Evolutionary conservation across 1,284 basidiomycete genomes (phyloP).

Genomic region (Cryptococcus sp.): DNA sequence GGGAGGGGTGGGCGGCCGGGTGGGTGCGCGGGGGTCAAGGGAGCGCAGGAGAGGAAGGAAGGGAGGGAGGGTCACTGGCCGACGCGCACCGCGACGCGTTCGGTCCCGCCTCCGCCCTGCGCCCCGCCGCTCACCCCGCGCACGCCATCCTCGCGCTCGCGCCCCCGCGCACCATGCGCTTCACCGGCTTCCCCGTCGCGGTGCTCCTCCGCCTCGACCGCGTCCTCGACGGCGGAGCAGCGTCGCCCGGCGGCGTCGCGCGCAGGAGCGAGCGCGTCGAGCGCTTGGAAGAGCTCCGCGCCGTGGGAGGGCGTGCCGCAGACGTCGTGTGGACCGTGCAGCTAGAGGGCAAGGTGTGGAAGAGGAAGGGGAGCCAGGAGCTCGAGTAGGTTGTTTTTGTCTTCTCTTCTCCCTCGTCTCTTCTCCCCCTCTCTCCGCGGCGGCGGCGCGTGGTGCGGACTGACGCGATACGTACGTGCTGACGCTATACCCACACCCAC

Average conservation of each 20-base stretch:
- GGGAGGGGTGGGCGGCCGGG: too few species aligned
- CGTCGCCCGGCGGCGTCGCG: slow-evolving; percentile 28
- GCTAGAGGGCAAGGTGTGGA: slow-evolving; percentile 39
- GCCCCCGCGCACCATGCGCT: slow-evolving; percentile 21
- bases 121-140: slow-evolving; percentile 5
- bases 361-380: slow-evolving; percentile 38
- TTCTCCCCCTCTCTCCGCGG: too few species aligned
- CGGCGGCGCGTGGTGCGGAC: too few species aligned
- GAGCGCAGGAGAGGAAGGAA: too few species aligned
- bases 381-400: slow-evolving; percentile 32
- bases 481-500: too few species aligned
- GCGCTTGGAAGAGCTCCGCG: slow-evolving; percentile 9
- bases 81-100: too few species aligned
- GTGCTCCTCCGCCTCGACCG: slow-evolving; percentile 26
- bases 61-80: too few species aligned
- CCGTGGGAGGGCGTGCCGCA: slow-evolving; percentile 1
- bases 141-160: slow-evolving; percentile 37
- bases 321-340: slow-evolving; percentile 29
- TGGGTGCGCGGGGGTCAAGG: too few species aligned
- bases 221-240: slow-evolving; percentile 11
- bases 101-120: slow-evolving; percentile 1
- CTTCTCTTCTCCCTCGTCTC: not conserved
- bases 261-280: slow-evolving; percentile 20
- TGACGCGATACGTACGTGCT: too few species aligned
- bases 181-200: slow-evolving; percentile 30